Evolutionary conservation across 306 rosid species (phyloP).

Genomic region (Vicia sativa): DNA sequence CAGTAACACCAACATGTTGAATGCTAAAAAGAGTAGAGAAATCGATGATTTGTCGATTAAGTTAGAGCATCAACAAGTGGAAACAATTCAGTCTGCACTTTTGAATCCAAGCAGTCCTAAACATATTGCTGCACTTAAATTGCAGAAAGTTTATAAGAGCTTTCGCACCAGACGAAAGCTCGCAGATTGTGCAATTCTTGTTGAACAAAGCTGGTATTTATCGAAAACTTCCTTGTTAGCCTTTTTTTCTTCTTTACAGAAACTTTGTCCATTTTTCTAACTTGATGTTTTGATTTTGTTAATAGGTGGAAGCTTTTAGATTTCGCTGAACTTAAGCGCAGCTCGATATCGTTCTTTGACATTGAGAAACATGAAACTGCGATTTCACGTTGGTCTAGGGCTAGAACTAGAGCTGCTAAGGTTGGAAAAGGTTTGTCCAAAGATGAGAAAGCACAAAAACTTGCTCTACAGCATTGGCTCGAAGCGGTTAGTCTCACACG

Average conservation of each 20-base stretch:
- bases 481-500: conserved; percentile 81
- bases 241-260: conserved; percentile 9
- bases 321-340: conserved; percentile 92
- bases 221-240: not conserved
- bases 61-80: conserved; percentile 47
- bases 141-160: conserved; percentile 99
- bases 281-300: conserved; percentile 30
- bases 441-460: conserved; percentile 87
- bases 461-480: conserved; percentile 97
- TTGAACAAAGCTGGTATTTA: conserved; percentile 94
- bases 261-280: conserved; percentile 14
- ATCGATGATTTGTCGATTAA: conserved; percentile 42
- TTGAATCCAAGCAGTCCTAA: conserved; percentile 68
- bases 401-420: conserved; percentile 98
- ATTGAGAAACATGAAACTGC: conserved; percentile 96
- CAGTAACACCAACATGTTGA: conserved; percentile 1
- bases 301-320: conserved; percentile 97
- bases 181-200: conserved; percentile 98
- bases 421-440: conserved; percentile 98
- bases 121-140: conserved; percentile 85
- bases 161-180: conserved; percentile 93
- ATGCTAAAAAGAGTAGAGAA: conserved; percentile 50
- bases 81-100: conserved; percentile 46
- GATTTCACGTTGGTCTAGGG: conserved; percentile 97
- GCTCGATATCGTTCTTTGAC: conserved; percentile 92